Percentiles rank a stretch among this genome's conserved stretches.
Evolutionary conservation across 2,329 filamentous ascomycete genomes (phyloP).

Genomic region (Colletotrichum simmondsii): DNA sequence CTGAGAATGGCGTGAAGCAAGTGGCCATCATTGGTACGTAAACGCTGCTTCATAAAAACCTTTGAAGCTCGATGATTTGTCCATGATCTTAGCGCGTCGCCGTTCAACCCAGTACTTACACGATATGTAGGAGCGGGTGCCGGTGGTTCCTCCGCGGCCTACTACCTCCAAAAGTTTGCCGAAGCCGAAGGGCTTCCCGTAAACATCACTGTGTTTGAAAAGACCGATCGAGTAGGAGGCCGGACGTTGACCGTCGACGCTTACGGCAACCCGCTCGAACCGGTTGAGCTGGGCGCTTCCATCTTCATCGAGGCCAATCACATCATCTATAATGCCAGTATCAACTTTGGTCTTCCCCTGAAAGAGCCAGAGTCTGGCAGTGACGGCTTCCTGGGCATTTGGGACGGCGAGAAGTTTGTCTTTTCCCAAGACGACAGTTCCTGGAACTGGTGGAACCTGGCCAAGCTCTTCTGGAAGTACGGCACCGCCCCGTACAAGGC

Average conservation of each 20-base stretch:
- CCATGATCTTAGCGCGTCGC: neutral
- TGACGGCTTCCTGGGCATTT: slow-evolving; percentile 77
- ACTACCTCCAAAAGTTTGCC: slow-evolving; percentile 81
- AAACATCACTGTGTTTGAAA: slow-evolving; percentile 91
- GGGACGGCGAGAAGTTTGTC: slow-evolving; percentile 83
- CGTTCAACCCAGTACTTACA: neutral
- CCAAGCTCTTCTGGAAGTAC: slow-evolving; percentile 86
- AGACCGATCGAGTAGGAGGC: slow-evolving; percentile 80
- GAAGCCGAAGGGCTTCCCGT: slow-evolving; percentile 67
- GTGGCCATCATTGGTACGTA: slow-evolving; percentile 43
- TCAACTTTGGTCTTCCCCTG: slow-evolving; percentile 75
- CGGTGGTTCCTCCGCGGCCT: slow-evolving; percentile 87
- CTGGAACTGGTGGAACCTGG: slow-evolving; percentile 82
- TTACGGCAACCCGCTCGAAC: slow-evolving; percentile 73
- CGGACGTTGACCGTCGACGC: slow-evolving; percentile 86
- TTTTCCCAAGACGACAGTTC: slow-evolving; percentile 69
- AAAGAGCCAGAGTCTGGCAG: slow-evolving; percentile 56
- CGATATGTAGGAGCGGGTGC: slow-evolving; percentile 80
- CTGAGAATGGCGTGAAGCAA: slow-evolving; percentile 34
- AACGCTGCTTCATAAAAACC: neutral
- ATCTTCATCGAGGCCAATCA: slow-evolving; percentile 90
- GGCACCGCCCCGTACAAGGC: slow-evolving; percentile 81
- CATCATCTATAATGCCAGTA: slow-evolving; percentile 80
- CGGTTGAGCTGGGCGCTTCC: slow-evolving; percentile 88
- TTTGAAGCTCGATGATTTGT: neutral